Conservation (phyloP, 2,329 filamentous ascomycete genomes). For the Verticillium nonalfalfae region DNA sequence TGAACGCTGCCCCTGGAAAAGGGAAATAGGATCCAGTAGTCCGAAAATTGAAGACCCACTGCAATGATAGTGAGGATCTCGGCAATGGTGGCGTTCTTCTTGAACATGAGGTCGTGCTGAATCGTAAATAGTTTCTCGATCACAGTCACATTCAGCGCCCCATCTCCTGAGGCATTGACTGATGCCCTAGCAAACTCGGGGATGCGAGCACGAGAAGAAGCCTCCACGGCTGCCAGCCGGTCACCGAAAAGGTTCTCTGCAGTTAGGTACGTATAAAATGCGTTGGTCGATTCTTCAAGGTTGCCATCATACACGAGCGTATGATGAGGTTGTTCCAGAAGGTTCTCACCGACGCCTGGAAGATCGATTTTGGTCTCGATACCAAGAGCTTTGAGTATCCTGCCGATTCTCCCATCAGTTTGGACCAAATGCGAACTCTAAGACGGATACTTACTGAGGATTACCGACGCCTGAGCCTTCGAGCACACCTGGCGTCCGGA, state of each 20-base stretch:
- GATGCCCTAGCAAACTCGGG: slow-evolving; percentile 22
- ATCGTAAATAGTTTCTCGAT: slow-evolving; percentile 32
- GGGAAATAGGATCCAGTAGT: slow-evolving; percentile 29
- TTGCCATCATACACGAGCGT: slow-evolving; percentile 7
- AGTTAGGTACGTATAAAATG: slow-evolving; percentile 25
- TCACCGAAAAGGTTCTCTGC: slow-evolving; percentile 26
- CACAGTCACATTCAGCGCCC: slow-evolving; percentile 19
- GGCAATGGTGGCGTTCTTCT: slow-evolving; percentile 33
- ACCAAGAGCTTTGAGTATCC: slow-evolving; percentile 30
- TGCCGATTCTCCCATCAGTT: slow-evolving; percentile 10
- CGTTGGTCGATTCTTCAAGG: slow-evolving; percentile 7
- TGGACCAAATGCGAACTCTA: not conserved
- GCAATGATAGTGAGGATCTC: slow-evolving; percentile 34
- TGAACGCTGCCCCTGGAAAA: slow-evolving; percentile 34
- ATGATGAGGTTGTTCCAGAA: slow-evolving; percentile 41
- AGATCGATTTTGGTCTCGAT: slow-evolving; percentile 37
- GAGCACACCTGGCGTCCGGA: slow-evolving; percentile 45
- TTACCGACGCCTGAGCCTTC: slow-evolving; percentile 47
- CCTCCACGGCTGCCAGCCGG: slow-evolving; percentile 14
- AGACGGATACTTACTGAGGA: slow-evolving; percentile 13
- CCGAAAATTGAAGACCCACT: slow-evolving; percentile 24
- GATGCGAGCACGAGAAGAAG: slow-evolving; percentile 16
- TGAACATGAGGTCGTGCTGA: slow-evolving; percentile 42
- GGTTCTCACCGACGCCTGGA: slow-evolving; percentile 45
- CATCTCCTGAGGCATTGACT: slow-evolving; percentile 16